Base-by-base conservation (phyloP, 2,329 filamentous ascomycete genomes). In the Alternaria arbusti region DNA sequence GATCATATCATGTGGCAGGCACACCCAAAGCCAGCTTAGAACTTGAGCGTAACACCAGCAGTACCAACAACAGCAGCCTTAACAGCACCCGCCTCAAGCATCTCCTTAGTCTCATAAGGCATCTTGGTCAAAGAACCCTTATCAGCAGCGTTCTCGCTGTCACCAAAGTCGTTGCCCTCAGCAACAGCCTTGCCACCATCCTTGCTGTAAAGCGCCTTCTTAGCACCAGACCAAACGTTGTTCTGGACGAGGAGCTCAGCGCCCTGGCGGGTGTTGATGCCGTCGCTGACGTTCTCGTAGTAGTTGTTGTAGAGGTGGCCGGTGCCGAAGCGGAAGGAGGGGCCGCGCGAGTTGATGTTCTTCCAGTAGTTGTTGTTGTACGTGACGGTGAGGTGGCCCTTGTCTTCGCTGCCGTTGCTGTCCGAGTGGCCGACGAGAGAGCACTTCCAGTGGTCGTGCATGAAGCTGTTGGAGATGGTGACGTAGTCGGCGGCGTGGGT, bases 281-380 rank as follows among this genome's bases (percentile, higher is more conserved):
- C 81, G 55, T 81, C 78, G 25, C 65, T 67, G 17, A 79, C 74
- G 23, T 73, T 70, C 36, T 82, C 78, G 65, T 77, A 79, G 76
- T 82, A 83, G 73, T 76, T 84, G 83, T 87, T 89, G 82, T 84
- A 87, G 70, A 87, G 75, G 79, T 91, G 89, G 11, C 82, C 88
- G 45, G 87, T 90, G 26, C 89, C 89, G 81, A 91, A 91, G 69
- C 89, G 88, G 76, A 90, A 75, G 4, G 85, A 87, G 5, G 90
- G 89, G 0, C 80, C 82, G 59, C 89, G 89, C 8, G 86, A 89
- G 83, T 89, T 88, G 75, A 90, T 79, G 82, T 90, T 89, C 68
- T 75, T 73, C 84, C 84, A 91, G 82, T 87, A 83, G 85, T 91
- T 91, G 83, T 90, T 87, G 80, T 85, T 84, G 76, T 89, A 90